These are phyloP conservation scores for Elymus sibiricus DNA, from an alignment of 176 grass and related monocot genomes.

Conservation along the genomic window DNA sequence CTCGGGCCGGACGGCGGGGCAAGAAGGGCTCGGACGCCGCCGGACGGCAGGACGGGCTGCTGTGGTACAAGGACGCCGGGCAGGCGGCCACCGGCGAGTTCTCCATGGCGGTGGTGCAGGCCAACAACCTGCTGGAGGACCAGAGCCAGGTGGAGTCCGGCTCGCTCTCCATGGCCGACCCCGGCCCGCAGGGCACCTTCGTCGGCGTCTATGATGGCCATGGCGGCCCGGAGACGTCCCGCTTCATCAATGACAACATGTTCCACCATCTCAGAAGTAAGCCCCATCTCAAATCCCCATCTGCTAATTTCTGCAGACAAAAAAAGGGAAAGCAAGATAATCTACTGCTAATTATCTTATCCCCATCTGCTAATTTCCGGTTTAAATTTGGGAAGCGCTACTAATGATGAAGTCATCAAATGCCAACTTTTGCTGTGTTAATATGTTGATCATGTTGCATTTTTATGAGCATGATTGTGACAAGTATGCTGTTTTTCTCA, in stretches of 20 bases:
- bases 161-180: constrained; percentile 48
- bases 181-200: constrained; percentile 60
- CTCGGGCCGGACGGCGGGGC: constrained; percentile 22
- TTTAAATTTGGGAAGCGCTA: not conserved
- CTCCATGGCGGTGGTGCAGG: constrained; percentile 95
- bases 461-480: not conserved
- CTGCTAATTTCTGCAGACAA: too few relatives aligned
- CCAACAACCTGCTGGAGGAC: constrained; percentile 85
- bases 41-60: constrained; percentile 67
- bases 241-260: constrained; percentile 70
- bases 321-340: too few relatives aligned
- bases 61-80: constrained; percentile 84
- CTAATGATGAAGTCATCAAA: constrained; percentile 24
- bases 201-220: constrained; percentile 87
- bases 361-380: too few relatives aligned
- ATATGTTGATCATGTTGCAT: not conserved
- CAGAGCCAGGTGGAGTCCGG: constrained; percentile 84
- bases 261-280: constrained; percentile 86
- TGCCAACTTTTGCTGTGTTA: not conserved
- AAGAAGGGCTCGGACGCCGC: constrained; percentile 48
- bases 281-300: not conserved
- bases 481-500: not conserved
- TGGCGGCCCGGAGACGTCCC: constrained; percentile 71
- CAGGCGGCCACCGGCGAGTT: constrained; percentile 64
- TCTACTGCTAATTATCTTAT: not conserved